Evolutionary conservation across 257 asterid species (phyloP), one percentile per base, ranked within the genome.

Genomic region (Solanum etuberosum): DNA sequence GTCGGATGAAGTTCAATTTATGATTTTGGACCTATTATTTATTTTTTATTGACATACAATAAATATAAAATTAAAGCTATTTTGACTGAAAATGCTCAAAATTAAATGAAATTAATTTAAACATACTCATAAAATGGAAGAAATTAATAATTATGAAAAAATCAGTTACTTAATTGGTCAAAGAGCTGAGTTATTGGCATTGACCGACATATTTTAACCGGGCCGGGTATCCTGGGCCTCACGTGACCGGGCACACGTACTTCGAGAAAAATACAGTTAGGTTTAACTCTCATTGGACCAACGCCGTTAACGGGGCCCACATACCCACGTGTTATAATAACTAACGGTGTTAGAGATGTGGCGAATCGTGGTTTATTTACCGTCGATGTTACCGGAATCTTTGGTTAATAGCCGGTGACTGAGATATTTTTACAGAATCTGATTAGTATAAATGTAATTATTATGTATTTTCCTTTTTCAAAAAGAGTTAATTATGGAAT

Each of bases 181-280:
- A 92, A 93, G 88, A 38, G 21, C 85, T 63, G 67, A 91, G 88
- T 65, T 54, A 90, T 68, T 65, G 90, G 84, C 88, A 90, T 90
- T 90, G 93, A 91, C 95, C 92, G 93, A 87, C 91, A 85, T 88
- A 61, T 86, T 87, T 86, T 89, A 92, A 93, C 91, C 78, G 93
- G 93, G 92, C 94, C 94, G 94, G 86, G 97, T 94, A 91, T 92
- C 93, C 92, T 92, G 95, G 98, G 93, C 91, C 93, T 92, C 98
- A 96, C 97, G 97, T 95, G 98, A 93, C 88, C 74, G 86, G 89
- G 84, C 92, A 92, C 98, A 91, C 98, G 91, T 88, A 78, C 86
- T 90, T 90, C 96, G 92, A 96, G 97, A 54, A 85, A 85, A 77
- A 82, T 38, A 67, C 85, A 77, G 34, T 83, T 86, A 74, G 67